Percentiles rank a stretch among this genome's conserved stretches.
These are phyloP conservation scores for Corymbia maculata DNA, from an alignment of 345 rosid genomes.

Conservation along the genomic window DNA sequence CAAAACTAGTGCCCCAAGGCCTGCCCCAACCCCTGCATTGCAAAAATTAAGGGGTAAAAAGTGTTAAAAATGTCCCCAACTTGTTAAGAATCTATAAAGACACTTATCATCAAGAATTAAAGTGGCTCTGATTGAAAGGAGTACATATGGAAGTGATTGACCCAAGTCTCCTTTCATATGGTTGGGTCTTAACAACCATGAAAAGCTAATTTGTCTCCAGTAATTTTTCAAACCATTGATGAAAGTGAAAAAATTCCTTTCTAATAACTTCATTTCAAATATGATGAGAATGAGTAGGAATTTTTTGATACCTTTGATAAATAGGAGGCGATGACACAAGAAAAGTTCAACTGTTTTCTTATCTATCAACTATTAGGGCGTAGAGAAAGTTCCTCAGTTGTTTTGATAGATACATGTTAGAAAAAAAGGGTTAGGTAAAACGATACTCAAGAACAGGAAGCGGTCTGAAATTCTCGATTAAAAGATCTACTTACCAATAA, in stretches of 20 bases:
- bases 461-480: neutral
- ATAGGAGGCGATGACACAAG: neutral
- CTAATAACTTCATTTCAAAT: neutral
- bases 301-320: neutral
- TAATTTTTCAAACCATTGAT: neutral
- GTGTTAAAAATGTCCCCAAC: fast-evolving
- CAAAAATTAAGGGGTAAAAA: neutral
- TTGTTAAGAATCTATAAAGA: neutral
- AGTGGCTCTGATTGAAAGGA: neutral
- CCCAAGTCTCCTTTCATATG: neutral
- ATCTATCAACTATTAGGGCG: neutral
- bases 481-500: neutral
- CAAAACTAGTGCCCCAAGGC: neutral
- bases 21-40: neutral
- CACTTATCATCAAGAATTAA: neutral
- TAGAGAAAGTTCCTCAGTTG: neutral
- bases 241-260: neutral
- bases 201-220: neutral
- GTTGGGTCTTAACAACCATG: neutral
- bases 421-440: neutral
- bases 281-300: neutral
- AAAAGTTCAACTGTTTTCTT: neutral
- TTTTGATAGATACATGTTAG: neutral
- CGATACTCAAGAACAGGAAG: fast-evolving
- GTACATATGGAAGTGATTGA: neutral